Conservation (phyloP, 768 basidiomycete genomes). For the Termitomyces sp. region DNA sequence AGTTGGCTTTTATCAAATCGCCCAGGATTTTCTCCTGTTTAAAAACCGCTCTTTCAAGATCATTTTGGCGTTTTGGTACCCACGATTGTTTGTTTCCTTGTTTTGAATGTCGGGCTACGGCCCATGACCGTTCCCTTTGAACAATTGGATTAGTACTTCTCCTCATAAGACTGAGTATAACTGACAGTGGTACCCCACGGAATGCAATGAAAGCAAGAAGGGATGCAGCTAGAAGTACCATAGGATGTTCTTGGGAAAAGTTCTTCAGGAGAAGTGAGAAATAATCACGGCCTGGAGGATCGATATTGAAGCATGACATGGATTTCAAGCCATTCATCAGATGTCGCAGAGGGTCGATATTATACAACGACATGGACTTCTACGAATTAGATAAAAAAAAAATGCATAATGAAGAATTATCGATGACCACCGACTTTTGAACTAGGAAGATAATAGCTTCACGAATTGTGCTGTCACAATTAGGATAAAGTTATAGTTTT, state of each 20-base stretch:
- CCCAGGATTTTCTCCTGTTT: neutral
- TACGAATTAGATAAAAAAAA: neutral
- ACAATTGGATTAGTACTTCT: neutral
- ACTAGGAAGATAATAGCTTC: neutral
- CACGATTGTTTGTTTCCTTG: neutral
- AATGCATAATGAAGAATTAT: neutral
- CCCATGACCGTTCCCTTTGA: neutral
- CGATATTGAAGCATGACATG: neutral
- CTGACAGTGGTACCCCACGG: neutral
- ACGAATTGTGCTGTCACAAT: neutral
- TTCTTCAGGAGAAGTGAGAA: too few species aligned
- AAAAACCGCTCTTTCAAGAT: neutral
- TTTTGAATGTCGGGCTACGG: neutral
- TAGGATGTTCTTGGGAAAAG: neutral
- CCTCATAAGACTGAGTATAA: neutral
- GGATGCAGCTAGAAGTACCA: neutral
- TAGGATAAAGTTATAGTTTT: neutral
- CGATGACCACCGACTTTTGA: neutral
- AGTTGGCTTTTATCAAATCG: neutral
- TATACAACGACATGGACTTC: neutral
- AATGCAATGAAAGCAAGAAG: neutral
- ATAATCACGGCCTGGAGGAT: neutral
- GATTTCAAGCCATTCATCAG: neutral
- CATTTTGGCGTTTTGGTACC: neutral
- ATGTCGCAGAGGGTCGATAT: neutral